A percentile compares a stretch with the other conserved stretches of the same genome.
phyloP scores from a whole-genome alignment of 495 filamentous ascomycete species.

The Xylaria curta region DNA sequence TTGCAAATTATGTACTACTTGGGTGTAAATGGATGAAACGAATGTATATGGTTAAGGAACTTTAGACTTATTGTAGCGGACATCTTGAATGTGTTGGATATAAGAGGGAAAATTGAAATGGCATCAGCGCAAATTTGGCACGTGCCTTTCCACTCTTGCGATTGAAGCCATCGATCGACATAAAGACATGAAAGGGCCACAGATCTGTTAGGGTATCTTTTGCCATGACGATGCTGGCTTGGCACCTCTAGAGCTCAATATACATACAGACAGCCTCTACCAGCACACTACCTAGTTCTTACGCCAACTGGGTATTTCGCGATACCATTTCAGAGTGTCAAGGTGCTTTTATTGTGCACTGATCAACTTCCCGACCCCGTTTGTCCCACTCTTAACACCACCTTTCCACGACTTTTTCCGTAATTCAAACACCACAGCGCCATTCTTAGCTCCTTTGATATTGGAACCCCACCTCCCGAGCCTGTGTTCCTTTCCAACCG shows the following conservation, averaged over 20 bases:
- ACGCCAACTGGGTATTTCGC: background rate
- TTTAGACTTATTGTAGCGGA: background rate
- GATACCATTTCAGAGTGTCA: background rate
- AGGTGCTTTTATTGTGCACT: background rate
- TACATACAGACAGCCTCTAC: constrained; percentile 22
- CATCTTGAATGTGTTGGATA: background rate
- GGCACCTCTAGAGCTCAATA: constrained; percentile 2
- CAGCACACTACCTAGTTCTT: background rate
- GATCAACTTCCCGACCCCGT: background rate
- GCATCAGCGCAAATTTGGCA: background rate
- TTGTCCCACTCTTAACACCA: background rate
- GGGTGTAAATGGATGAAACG: background rate
- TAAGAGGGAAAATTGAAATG: background rate
- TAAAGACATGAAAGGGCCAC: background rate
- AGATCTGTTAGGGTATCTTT: constrained; percentile 15
- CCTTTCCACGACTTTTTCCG: constrained; percentile 41
- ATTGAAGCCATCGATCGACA: background rate
- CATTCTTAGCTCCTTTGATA: constrained; percentile 70
- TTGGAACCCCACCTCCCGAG: constrained; percentile 74
- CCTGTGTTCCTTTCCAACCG: constrained; percentile 83
- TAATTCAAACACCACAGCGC: constrained; percentile 81
- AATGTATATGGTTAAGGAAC: background rate
- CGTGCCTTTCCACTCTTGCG: background rate
- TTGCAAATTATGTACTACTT: background rate
- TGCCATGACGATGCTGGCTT: background rate